Base-by-base conservation (phyloP, 2,329 filamentous ascomycete genomes). In the Neonectria coccinea region DNA sequence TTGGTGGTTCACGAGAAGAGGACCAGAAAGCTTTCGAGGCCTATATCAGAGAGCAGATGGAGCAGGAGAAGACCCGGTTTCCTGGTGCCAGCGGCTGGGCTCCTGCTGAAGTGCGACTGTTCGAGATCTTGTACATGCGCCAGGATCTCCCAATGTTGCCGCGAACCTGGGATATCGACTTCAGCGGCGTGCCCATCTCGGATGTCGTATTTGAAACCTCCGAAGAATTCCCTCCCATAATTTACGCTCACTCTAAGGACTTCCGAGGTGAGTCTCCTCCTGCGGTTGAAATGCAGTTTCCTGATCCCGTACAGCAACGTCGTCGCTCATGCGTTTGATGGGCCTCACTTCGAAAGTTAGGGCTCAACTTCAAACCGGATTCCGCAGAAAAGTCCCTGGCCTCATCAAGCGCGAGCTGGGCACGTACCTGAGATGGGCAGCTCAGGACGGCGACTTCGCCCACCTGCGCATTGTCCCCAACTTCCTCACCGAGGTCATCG, bases 11-110 rank as follows among this genome's bases (percentile, higher is more conserved):
- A 1, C 60, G 62, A 0, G 54, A 63, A 5, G 66, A 67, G 6
- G 54, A 69, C 20, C 65, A 66, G 1, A 65, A n/a, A 11, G 48
- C 42, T 4, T 53, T 54, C 29, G 50, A 66, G 16, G 31, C 51
- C 4, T 53, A 59, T 11, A 63, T 71, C 27, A 48, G 58, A 9
- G 73, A 77, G 10, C 78, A 83, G 62, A 81, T 86, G 74, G 79
- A 83, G 66, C 70, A 74, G 45, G 81, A 85, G 69, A 84, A 81
- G 73, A 59, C 69, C 29, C 70, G 75, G 1, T 83, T 80, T 56
- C 79, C 80, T 0, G 79, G 79, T 25, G 79, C 84, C 44, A 80
- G 80, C 50, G 77, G 80, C 59, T 88, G 86, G 85, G 79, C 86
- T 29, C 75, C 79, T 10, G 82, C 82, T n/a, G 86, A 87, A 67